Evolutionary conservation across 306 rosid genomes (phyloP).

Genomic region (Ammopiptanthus mongolicus): DNA sequence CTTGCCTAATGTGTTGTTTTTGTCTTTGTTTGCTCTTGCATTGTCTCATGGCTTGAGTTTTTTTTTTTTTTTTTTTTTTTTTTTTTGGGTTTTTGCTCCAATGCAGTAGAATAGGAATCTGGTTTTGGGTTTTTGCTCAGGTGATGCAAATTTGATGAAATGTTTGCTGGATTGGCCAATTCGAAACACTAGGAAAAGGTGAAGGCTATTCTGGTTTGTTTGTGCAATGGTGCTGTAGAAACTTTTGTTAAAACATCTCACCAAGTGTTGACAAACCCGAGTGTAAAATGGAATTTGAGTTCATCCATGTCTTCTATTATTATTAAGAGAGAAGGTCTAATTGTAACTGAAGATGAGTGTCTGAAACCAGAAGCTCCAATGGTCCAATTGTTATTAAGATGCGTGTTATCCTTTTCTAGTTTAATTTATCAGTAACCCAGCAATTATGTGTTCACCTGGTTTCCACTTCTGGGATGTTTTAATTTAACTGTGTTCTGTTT

Average conservation of each 20-base stretch:
- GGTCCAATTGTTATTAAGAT: too few relatives aligned
- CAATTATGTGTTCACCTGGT: neutral
- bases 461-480: neutral
- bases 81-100: too few relatives aligned
- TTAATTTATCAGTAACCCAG: neutral
- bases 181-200: slow-evolving; percentile 60
- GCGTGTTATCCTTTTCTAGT: neutral
- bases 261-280: slow-evolving; percentile 52
- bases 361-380: slow-evolving; percentile 35
- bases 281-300: slow-evolving; percentile 15
- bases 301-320: slow-evolving; percentile 16
- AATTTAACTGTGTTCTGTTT: neutral
- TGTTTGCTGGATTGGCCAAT: slow-evolving; percentile 77
- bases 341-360: slow-evolving; percentile 10
- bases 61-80: too few relatives aligned
- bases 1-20: too few relatives aligned
- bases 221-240: slow-evolving; percentile 85
- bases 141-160: slow-evolving; percentile 44
- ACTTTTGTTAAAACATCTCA: slow-evolving; percentile 80
- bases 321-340: slow-evolving; percentile 21
- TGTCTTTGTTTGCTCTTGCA: too few relatives aligned
- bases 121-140: slow-evolving; percentile 54
- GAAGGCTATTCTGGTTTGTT: slow-evolving; percentile 54
- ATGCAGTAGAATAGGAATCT: too few relatives aligned
- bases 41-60: too few relatives aligned